Evolutionary conservation across 2,329 filamentous ascomycete species (phyloP), one percentile per base, ranked within the genome.

Genomic region (Cordyceps javanica): DNA sequence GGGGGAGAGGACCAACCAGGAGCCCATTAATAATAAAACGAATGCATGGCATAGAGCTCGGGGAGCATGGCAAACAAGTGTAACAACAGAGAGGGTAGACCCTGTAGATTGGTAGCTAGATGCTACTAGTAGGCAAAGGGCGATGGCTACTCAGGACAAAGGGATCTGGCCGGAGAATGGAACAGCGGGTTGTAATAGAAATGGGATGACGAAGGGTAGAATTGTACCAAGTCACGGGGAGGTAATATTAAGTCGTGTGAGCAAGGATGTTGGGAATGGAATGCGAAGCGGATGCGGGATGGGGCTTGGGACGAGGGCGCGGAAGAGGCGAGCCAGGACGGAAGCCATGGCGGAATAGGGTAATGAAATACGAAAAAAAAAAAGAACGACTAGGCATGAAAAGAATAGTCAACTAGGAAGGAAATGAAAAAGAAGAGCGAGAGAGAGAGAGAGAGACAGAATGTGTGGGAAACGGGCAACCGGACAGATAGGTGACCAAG

Each of bases 211-310:
- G n/a, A n/a, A 41, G 21, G 34, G n/a, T 23, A 34, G 41, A 10
- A 30, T 34, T 11, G 28, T 13, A n/a, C n/a, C n/a, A n/a, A n/a
- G n/a, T n/a, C 28, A 52, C 36, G 49, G 36, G 8, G 34, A 52
- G 49, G 10, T 36, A 52, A 39, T 52, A 52, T 52, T 52, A 41
- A n/a, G 23, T n/a, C n/a, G n/a, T 41, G 9, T 23, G 30, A 39
- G 48, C 49, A 52, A 52, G 49, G 49, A 52, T 52, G 49, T 30
- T 39, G 16, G 36, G 34, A 34, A 19, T 50, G 48, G 32, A 38
- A 39, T 34, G 45, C 26, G 34, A 30, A 19, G 49, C 26, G 36
- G 38, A 41, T 42, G 26, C 23, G 25, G 26, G 36, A 52, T 19
- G 36, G 38, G 21, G 49, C 14, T 34, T 14, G 14, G 19, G 44